Base-by-base conservation (phyloP, 2,329 filamentous ascomycete genomes). In the Sphaerulina musiva region DNA sequence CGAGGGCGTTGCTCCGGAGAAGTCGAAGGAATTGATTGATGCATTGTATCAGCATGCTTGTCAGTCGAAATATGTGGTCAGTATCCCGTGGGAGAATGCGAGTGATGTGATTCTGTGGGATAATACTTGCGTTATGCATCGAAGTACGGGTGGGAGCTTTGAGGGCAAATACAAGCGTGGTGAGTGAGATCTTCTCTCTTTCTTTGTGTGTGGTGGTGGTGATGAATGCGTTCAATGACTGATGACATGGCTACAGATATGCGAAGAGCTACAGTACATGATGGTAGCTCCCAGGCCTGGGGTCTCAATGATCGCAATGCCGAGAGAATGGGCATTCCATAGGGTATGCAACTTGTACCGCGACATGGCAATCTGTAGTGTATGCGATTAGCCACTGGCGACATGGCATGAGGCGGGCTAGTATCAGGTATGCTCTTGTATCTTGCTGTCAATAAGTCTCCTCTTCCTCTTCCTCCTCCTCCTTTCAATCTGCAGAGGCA, bases 71-170 rank as follows among this genome's bases (percentile, higher is more conserved):
- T 78, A 78, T 59, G 64, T 72, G 0, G 54, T 76, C 6, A 71
- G 68, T 5, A 70, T 81, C 3, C 64, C 70, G 40, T 83, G 79
- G 32, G 32, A 36, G 32, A 8, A 36, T 36, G 32, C 29, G 32
- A 73, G 77, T 0, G 80, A 83, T 62, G 47, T 83, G 54, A 64
- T 83, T 10, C 71, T 80, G 17, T 83, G 80, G 80, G 81, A 84
- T 60, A 83, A 83, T 63, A 77, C 77, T 0, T 75, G 73, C 47
- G 76, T 78, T 10, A 73, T 82, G 72, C 80, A 83, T 66, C 67
- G 79, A 5, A 77, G 78, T 0, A 73, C 71, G 1, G 69, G 70
- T 1, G 79, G 79, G 0, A 64, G 65, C 0, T 80, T 78, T 56
- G 73, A 73, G 56, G 75, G 76, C 0, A 76, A 72, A 61, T 58